A percentile compares a stretch with the other conserved stretches of the same genome.
Conservation (phyloP, 2,329 filamentous ascomycete species). For the Clarireedia homoeocarpa region DNA sequence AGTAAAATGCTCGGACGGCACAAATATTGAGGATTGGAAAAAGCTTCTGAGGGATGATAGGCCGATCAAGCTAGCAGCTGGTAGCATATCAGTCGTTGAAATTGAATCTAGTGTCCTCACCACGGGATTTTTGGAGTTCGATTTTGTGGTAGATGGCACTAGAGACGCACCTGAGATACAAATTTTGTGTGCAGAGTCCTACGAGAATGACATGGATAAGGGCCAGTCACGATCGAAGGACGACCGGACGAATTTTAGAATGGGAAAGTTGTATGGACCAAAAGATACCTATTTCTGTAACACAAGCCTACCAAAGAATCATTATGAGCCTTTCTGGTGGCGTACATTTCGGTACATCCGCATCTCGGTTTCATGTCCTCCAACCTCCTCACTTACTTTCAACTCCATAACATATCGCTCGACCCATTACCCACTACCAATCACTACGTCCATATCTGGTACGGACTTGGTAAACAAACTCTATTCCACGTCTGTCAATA, state of each 20-base stretch:
- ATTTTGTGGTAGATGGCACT: neutral
- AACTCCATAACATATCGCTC: neutral
- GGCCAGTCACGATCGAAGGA: neutral
- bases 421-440: neutral
- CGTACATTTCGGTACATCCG: neutral
- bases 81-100: neutral
- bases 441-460: neutral
- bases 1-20: neutral
- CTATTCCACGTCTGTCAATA: conserved; percentile 5
- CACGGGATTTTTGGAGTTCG: neutral
- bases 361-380: neutral
- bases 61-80: neutral
- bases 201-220: neutral
- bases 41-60: neutral
- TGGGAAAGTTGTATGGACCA: neutral
- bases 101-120: neutral
- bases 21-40: neutral
- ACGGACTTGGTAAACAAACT: neutral
- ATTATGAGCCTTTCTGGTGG: neutral
- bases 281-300: neutral
- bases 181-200: neutral
- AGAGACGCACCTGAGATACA: neutral
- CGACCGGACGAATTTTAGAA: neutral
- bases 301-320: too few relatives aligned
- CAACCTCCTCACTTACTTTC: neutral